A percentile compares a stretch with the other conserved stretches of the same genome.
Evolutionary conservation across 2,329 filamentous ascomycete species (phyloP).

Genomic region (Bipolaris victoriae): DNA sequence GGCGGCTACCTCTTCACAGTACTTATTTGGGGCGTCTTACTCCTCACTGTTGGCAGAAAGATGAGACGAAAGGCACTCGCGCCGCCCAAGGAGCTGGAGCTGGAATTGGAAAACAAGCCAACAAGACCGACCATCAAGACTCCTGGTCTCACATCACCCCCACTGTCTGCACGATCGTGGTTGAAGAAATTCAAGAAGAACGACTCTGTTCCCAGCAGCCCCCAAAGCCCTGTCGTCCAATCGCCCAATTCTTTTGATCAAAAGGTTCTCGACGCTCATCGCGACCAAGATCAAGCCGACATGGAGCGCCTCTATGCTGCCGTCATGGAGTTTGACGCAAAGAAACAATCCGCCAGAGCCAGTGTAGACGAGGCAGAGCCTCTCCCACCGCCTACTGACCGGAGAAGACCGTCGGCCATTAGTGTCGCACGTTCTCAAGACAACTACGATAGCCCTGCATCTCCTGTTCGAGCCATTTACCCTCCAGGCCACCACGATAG

Average conservation of each 20-base stretch:
- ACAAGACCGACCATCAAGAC: conserved; percentile 32
- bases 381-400: conserved; percentile 11
- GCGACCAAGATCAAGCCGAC: conserved; percentile 76
- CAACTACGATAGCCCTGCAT: conserved; percentile 44
- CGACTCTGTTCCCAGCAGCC: conserved; percentile 36
- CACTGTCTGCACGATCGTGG: conserved; percentile 43
- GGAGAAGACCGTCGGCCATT: conserved; percentile 38
- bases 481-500: conserved; percentile 49
- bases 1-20: conserved; percentile 82
- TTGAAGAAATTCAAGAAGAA: conserved; percentile 43
- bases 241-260: conserved; percentile 78
- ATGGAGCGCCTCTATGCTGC: conserved; percentile 90
- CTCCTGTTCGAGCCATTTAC: conserved; percentile 57
- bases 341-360: conserved; percentile 48
- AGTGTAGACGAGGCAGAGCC: conserved; percentile 33
- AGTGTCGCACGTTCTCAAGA: conserved; percentile 33
- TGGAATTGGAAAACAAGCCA: conserved; percentile 62
- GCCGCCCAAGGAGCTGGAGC: conserved; percentile 59
- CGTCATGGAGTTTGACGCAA: conserved; percentile 84
- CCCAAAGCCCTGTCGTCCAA: conserved; percentile 53
- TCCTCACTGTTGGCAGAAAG: conserved; percentile 56
- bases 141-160: conserved; percentile 27
- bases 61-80: conserved; percentile 56
- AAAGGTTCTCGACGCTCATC: conserved; percentile 75
- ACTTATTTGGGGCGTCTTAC: conserved; percentile 70